A percentile compares a stretch with the other conserved stretches of the same genome.
These are phyloP conservation scores for Hypomontagnella monticulosa DNA, from an alignment of 495 filamentous ascomycete genomes.

Conservation along the genomic window DNA sequence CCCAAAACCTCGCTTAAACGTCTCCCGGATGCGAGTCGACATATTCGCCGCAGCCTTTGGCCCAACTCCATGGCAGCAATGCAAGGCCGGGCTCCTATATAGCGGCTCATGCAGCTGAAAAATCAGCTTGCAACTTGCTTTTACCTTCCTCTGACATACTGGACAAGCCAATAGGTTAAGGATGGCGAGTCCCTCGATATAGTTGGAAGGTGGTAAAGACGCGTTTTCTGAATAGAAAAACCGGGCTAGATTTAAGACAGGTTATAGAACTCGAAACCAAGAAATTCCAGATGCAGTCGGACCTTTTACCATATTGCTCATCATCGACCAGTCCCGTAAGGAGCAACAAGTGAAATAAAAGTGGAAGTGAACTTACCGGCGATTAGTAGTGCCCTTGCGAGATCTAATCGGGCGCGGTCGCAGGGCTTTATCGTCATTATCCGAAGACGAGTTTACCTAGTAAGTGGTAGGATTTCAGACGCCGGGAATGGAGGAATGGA, in stretches of 20 bases:
- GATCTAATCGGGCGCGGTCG: conserved; percentile 7
- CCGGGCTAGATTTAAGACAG: conserved; percentile 37
- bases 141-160: conserved; percentile 23
- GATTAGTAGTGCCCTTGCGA: conserved; percentile 6
- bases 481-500: conserved; percentile 6
- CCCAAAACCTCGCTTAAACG: conserved; percentile 20
- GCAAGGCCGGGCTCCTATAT: conserved; percentile 51
- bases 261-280: conserved; percentile 47
- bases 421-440: conserved; percentile 30
- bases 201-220: conserved; percentile 16
- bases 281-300: conserved; percentile 59
- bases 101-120: conserved; percentile 45
- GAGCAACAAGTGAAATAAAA: not conserved
- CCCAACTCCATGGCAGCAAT: conserved; percentile 44
- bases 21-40: conserved; percentile 4
- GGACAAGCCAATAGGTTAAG: conserved; percentile 22
- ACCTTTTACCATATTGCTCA: conserved; percentile 72
- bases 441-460: conserved; percentile 14
- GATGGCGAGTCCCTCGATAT: conserved; percentile 18
- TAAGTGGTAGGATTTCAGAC: conserved; percentile 7
- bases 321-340: conserved; percentile 56
- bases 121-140: conserved; percentile 44
- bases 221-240: conserved; percentile 31
- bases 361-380: conserved; percentile 13
- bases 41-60: conserved; percentile 62